Conservation (phyloP, 2,329 filamentous ascomycete genomes). For the Venturia effusa region DNA sequence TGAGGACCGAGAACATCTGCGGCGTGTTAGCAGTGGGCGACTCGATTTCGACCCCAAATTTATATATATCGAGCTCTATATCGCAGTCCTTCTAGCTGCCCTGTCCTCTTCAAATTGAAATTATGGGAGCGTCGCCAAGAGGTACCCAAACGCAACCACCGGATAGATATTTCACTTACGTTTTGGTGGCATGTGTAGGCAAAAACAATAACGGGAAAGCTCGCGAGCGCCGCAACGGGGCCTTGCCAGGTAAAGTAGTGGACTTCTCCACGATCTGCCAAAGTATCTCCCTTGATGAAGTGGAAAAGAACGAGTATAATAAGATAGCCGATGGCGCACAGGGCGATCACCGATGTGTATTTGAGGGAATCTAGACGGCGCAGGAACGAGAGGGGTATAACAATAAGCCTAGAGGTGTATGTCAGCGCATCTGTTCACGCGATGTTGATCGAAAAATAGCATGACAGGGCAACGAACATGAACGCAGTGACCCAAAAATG, state of each 20-base stretch:
- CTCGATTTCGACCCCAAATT: background rate
- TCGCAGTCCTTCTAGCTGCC: too few species aligned
- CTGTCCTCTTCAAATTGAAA: too few species aligned
- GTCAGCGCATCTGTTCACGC: background rate
- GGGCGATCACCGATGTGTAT: conserved; percentile 85
- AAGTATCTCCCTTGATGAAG: conserved; percentile 67
- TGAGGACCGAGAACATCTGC: conserved; percentile 97
- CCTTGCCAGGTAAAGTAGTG: conserved; percentile 70
- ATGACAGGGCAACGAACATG: conserved; percentile 48
- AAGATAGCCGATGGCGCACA: conserved; percentile 88
- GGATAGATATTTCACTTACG: conserved; percentile 33
- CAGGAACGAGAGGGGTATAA: conserved; percentile 90
- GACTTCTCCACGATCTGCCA: conserved; percentile 62
- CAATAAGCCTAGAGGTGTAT: conserved; percentile 52
- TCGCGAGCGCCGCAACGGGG: conserved; percentile 66
- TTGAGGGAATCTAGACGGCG: conserved; percentile 89
- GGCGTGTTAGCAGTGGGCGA: conserved; percentile 10
- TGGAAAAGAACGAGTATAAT: conserved; percentile 90
- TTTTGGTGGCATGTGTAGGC: conserved; percentile 99
- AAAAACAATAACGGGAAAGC: conserved; percentile 91
- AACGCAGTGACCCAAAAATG: conserved; percentile 98
- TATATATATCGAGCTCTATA: too few species aligned
- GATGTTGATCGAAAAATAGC: background rate
- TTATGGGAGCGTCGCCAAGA: too few species aligned
- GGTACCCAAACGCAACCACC: too few species aligned